Evolutionary conservation across 176 grass and related monocot species (phyloP).

Genomic region (Oryza meyeriana): DNA sequence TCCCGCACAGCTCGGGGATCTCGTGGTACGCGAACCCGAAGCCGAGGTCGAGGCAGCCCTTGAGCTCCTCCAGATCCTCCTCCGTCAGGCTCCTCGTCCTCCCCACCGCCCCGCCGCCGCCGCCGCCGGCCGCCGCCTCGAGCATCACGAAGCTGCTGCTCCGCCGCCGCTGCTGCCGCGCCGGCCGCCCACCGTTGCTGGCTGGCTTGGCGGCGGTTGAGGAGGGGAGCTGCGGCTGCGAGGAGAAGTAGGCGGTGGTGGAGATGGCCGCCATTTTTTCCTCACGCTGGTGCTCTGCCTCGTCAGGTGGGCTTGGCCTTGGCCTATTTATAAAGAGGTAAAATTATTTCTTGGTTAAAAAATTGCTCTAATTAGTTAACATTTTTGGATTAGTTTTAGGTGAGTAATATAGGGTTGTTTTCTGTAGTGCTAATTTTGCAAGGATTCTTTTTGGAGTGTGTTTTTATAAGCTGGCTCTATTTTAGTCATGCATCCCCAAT

Average conservation of each 20-base stretch:
- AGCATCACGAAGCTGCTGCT: conserved; percentile 53
- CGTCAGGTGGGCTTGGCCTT: background rate
- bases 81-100: conserved; percentile 67
- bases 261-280: conserved; percentile 37
- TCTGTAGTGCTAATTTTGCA: background rate
- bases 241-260: conserved; percentile 46
- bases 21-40: conserved; percentile 68
- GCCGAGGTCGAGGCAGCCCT: conserved; percentile 82
- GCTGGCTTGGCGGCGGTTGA: background rate
- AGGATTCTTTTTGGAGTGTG: background rate
- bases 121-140: conserved; percentile 27
- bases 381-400: background rate
- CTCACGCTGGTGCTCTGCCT: background rate
- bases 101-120: conserved; percentile 22
- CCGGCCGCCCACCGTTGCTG: background rate
- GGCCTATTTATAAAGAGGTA: conserved; percentile 38
- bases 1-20: conserved; percentile 69
- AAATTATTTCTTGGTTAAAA: background rate
- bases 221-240: conserved; percentile 41
- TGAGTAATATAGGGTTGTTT: background rate
- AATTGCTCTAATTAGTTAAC: background rate
- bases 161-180: background rate
- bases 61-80: conserved; percentile 79
- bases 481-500: background rate
- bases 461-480: background rate